Percentiles rank a stretch among this genome's conserved stretches.
These are phyloP conservation scores for Cladochytrium replicatum DNA, from an alignment of 192 early-diverging fungal genomes.

Conservation along the genomic window DNA sequence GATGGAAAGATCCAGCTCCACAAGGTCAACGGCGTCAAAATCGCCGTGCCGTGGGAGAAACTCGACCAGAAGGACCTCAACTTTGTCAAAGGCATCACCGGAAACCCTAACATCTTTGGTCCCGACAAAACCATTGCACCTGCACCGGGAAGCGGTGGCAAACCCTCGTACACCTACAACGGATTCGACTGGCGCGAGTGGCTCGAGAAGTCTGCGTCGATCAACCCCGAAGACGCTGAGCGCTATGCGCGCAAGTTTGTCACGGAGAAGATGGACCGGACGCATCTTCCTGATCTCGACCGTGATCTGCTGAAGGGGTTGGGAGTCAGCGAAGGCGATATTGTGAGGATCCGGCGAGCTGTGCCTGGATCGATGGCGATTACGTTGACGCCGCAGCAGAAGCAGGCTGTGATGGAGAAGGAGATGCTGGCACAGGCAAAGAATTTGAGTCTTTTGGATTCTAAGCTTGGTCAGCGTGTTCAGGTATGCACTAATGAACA, in stretches of 20 bases:
- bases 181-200: constrained; percentile 95
- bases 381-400: neutral
- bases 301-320: constrained; percentile 63
- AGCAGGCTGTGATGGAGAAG: constrained; percentile 22
- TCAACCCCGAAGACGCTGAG: constrained; percentile 61
- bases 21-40: constrained; percentile 90
- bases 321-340: constrained; percentile 77
- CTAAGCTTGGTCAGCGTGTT: constrained; percentile 17
- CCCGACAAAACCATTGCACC: constrained; percentile 6
- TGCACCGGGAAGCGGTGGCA: constrained; percentile 8
- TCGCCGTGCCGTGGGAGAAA: constrained; percentile 84
- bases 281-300: constrained; percentile 64
- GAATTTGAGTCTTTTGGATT: constrained; percentile 20
- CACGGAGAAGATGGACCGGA: constrained; percentile 74
- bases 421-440: constrained; percentile 36
- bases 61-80: constrained; percentile 51
- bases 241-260: constrained; percentile 79
- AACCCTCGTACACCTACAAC: constrained; percentile 36
- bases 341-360: constrained; percentile 63
- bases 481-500: constrained; percentile 27
- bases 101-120: constrained; percentile 20
- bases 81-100: constrained; percentile 30
- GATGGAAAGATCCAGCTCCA: constrained; percentile 88
- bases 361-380: constrained; percentile 11
- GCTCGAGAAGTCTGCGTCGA: constrained; percentile 63